Base-by-base conservation (phyloP, 2,329 filamentous ascomycete genomes). In the Paracoccidioides lutzii region DNA sequence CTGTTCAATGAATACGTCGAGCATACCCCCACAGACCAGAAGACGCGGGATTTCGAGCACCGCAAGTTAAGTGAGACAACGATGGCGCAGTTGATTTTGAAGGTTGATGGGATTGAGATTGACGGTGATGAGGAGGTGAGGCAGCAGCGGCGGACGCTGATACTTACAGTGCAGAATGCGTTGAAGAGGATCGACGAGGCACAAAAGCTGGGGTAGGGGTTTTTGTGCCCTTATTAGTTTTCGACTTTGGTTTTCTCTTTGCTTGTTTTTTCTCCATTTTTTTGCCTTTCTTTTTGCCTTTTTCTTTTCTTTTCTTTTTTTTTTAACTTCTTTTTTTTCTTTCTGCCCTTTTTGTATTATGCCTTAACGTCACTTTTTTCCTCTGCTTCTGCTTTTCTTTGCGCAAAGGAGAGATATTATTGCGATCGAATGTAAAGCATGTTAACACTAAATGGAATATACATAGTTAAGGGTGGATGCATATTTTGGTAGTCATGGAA, bases 51-150 rank as follows among this genome's bases (percentile, higher is more conserved):
- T 30, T 71, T 70, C 54, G 73, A 76, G 59, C 67, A 75, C 58
- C 71, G 68, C 57, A 73, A 69, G 53, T 60, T 76, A 46, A 70
- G 65, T 54, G 74, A 76, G 63, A 73, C 67, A 1, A 69, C 75
- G 9, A 58, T 76, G 61, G 63, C 66, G 15, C 71, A 76, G 60
- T 65, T 76, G 14, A 63, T 74, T 50, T 57, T 76, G 56, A 75
- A 75, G 78, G 69, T 94, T 4, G 85, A 90, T 63, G 81, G 87
- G 5, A 73, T 96, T 10, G 85, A 93, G 60, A 74, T 76, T 3
- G 88, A 94, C 63, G 83, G 87, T 67, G 68, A 77, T 5, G 80
- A 82, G 58, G 76, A 83, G 5, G 67, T 78, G 52, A 72, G 75
- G 7, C 66, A 75, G 45, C 81, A 83, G 60, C 68, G 67, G 60